Conservation (phyloP, 495 filamentous ascomycete species). For the Tuber melanosporum region DNA sequence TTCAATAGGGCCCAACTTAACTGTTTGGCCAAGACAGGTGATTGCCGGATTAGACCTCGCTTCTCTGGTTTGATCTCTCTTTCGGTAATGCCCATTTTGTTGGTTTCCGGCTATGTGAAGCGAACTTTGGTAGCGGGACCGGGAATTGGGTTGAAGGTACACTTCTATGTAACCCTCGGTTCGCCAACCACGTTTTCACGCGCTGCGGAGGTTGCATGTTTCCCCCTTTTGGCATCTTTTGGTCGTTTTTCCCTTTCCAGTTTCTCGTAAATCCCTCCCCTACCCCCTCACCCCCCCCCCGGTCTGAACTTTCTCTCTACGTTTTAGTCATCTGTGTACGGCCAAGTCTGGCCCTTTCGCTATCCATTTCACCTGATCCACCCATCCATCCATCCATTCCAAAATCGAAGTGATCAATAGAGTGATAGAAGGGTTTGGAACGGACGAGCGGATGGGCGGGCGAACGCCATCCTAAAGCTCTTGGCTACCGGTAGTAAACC, state of each 20-base stretch:
- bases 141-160: constrained; percentile 11
- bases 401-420: neutral
- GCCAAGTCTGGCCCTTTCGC: neutral
- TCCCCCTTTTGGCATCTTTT: neutral
- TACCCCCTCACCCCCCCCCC: neutral
- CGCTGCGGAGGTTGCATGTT: constrained; percentile 1
- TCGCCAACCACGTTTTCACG: constrained; percentile 2
- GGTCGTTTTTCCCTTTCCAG: neutral
- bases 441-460: neutral
- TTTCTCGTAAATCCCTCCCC: neutral
- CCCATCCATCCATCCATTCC: neutral
- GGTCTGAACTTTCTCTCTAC: neutral
- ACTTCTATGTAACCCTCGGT: neutral
- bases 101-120: constrained; percentile 29
- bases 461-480: neutral
- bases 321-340: neutral
- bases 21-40: constrained; percentile 6
- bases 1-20: neutral
- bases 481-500: neutral
- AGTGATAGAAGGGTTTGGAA: neutral
- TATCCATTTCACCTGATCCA: neutral
- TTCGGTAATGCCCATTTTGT: constrained; percentile 12
- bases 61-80: constrained; percentile 6
- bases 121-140: constrained; percentile 36
- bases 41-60: constrained; percentile 25